Conservation (phyloP, 78 protist species). For the Cyanophora paradoxa region DNA sequence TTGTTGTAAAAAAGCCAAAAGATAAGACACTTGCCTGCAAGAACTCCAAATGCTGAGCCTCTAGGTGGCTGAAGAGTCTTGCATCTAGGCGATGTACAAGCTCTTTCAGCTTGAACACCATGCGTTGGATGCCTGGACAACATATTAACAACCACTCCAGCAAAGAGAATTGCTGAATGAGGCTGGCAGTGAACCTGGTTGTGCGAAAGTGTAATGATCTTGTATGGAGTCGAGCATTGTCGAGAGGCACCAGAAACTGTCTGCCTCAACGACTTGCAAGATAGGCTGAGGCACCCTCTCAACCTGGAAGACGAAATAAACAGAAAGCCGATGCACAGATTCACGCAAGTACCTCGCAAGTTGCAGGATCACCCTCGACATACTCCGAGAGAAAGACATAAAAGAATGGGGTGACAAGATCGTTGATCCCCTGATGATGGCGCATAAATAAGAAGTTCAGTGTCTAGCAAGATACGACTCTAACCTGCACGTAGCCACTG, state of each 20-base stretch:
- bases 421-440: constrained; percentile 16
- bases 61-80: background rate
- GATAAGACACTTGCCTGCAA: background rate
- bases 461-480: too few species aligned
- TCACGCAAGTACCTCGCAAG: background rate
- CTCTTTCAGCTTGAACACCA: background rate
- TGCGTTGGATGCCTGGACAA: background rate
- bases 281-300: background rate
- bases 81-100: background rate
- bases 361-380: background rate
- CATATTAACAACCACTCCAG: too few species aligned
- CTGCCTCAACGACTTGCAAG: constrained; percentile 17
- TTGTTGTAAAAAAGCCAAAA: background rate
- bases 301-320: background rate
- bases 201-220: background rate
- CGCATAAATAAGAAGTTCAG: too few species aligned
- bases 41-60: background rate
- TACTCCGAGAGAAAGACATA: constrained; percentile 27
- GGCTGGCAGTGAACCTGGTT: background rate
- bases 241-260: constrained; percentile 2
- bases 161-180: background rate
- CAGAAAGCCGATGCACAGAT: background rate
- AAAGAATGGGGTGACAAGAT: constrained; percentile 35
- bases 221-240: constrained; percentile 3
- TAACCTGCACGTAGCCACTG: too few species aligned